Evolutionary conservation across 2,329 filamentous ascomycete species (phyloP), one percentile per base, ranked within the genome.

Genomic region (Cytospora piceicola): DNA sequence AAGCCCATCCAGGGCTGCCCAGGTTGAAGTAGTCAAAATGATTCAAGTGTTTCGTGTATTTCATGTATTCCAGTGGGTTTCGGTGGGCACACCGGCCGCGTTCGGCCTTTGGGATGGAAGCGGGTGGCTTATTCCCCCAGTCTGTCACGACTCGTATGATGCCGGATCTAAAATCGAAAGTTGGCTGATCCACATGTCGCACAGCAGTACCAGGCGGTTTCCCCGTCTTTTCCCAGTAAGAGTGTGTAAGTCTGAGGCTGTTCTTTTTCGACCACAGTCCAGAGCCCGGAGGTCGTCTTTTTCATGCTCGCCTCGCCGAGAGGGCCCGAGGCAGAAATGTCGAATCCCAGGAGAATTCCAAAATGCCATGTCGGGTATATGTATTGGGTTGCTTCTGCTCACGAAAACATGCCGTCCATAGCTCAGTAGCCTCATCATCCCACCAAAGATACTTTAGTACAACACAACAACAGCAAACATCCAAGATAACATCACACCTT

Each of bases 361-460:
- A 49, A 55, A 65, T 39, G 39, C 46, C 49, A 63, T 58, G 56
- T 64, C 53, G 61, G 60, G 49, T 67, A 67, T 67, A 67, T 67
- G 54, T 67, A 67, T 67, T 67, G 59, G 36, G 58, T 55, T 57
- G 63, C 53, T 58, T 66, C 66, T 67, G 66, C 66, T 57, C 59
- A 52, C 39, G 24, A 42, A 12, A 27, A 52, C 32, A 54, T 60
- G 30, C 58, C 7, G 42, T 29, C 55, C 52, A 59, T 36, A 14
- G 42, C 56, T 60, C 24, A 29, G 55, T 60, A 65, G 59, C 56
- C 55, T 63, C 66, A 67, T 67, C 66, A 65, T 64, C 53, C 57
- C 57, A 67, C 62, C 52, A 51, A 15, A 49, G 54, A 49, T 58
- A 65, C 53, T 17, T 49, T 32, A 59, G 30, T 29, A 60, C 52